Evolutionary conservation across 164 flowering plant species (phyloP), one percentile per base, ranked within the genome.

Genomic region (Houttuynia cordata): DNA sequence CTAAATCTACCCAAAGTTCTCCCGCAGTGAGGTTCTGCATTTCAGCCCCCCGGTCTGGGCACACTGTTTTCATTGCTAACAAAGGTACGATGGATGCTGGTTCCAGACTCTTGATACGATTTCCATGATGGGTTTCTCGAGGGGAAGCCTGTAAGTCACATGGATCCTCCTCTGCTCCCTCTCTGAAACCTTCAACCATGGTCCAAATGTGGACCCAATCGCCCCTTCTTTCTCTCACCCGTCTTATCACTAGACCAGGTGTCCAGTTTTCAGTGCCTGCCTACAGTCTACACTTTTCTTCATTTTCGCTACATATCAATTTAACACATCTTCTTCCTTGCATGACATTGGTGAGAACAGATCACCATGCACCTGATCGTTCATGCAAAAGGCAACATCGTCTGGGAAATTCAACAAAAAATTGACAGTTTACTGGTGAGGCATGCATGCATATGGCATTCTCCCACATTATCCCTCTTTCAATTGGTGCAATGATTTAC

Each of bases 301-400:
- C 13, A 2, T 21, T 10, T n/a, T 59, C 25, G 41, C 51, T 15
- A 17, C n/a, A n/a, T n/a, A 20, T 42, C 8, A 13, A 8, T 42
- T 9, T n/a, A 14, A 30, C 8, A 8, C 18, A 1, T 57, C 19
- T 8, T 18, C 45, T 57, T 57, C 34, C 45, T 57, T n/a, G 59
- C 34, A 57, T 37, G 20, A 6, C 59, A 57, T 57, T 39, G 59
- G 59, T n/a, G n/a, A n/a, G 45, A 57, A 57, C 34, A 18, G 18
- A 30, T n/a, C 39, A 37, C 59, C n/a, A n/a, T 57, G 9, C 45
- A 34, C 8, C 19, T 51, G 23, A 9, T 50, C 10, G 12, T 60
- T 24, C 37, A 1, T 20, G 54, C 34, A 24, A 15, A 9, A 14
- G 56, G 56, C 7, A 53, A 53, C 22, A 18, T n/a, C n/a, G n/a